Evolutionary conservation across 805 yeast species (phyloP).

Genomic region (Saccharomycopsis olivae): DNA sequence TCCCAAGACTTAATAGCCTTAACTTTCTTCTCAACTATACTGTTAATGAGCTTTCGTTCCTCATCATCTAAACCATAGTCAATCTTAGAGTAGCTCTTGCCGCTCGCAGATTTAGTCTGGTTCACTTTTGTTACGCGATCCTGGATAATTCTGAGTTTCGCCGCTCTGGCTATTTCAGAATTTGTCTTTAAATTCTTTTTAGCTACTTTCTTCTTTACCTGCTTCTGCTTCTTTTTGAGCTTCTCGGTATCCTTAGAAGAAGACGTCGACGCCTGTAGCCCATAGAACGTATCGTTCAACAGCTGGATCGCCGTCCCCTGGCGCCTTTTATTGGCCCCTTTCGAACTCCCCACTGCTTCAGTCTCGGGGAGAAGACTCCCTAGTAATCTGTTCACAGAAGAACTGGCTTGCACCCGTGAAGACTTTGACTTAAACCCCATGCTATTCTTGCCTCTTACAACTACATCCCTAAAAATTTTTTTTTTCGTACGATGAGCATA

Average conservation of each 20-base stretch:
- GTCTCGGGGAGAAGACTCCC: too few species aligned
- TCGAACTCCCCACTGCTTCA: too few species aligned
- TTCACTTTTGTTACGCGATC: constrained; percentile 21
- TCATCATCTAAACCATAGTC: constrained; percentile 24
- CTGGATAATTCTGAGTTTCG: constrained; percentile 26
- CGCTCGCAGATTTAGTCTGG: neutral
- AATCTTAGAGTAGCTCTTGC: neutral
- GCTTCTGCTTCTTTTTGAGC: constrained; percentile 27
- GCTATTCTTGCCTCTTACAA: too few species aligned
- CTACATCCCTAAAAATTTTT: too few species aligned
- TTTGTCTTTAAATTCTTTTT: constrained; percentile 19
- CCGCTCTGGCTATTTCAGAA: constrained; percentile 23
- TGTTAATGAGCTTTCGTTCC: constrained; percentile 28
- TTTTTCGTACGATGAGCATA: too few species aligned
- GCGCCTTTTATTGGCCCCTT: too few species aligned
- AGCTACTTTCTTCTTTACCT: constrained; percentile 23
- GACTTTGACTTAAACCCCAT: too few species aligned
- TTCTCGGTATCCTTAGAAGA: constrained; percentile 27
- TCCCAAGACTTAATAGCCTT: constrained; percentile 33
- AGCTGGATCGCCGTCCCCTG: too few species aligned
- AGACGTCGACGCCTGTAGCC: constrained; percentile 25
- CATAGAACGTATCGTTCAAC: too few species aligned
- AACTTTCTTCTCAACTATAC: constrained; percentile 28
- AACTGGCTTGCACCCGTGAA: too few species aligned
- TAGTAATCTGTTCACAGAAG: too few species aligned